A percentile compares a stretch with the other conserved stretches of the same genome.
phyloP scores from a whole-genome alignment of 106 monocot genomes.

The Iris macrosiphon region DNA sequence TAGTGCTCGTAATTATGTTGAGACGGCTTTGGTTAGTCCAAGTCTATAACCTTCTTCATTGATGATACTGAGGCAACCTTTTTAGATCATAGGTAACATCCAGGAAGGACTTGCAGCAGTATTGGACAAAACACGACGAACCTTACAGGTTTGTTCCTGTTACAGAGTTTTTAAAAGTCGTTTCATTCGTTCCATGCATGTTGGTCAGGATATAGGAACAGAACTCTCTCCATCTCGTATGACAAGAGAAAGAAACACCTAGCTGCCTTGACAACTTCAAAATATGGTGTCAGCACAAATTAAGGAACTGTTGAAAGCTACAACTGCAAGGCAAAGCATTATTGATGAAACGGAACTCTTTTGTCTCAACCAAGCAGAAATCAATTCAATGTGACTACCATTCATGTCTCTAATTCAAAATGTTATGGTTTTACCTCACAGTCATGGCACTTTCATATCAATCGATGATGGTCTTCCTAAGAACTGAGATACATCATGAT shows the following conservation, averaged over 20 bases:
- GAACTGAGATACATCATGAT: conserved; percentile 43
- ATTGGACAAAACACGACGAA: conserved; percentile 24
- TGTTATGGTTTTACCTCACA: not conserved
- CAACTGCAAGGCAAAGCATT: conserved; percentile 21
- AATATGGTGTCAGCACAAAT: conserved; percentile 32
- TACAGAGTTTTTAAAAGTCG: conserved; percentile 11
- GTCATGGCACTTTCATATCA: too few relatives aligned
- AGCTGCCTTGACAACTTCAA: conserved; percentile 35
- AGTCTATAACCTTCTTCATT: too few relatives aligned
- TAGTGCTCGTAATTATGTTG: too few relatives aligned
- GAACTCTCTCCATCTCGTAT: conserved; percentile 26
- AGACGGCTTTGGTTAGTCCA: too few relatives aligned
- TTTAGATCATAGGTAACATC: conserved; percentile 52
- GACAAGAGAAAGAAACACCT: conserved; percentile 42
- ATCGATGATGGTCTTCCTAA: conserved; percentile 54
- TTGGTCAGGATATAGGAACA: conserved; percentile 16
- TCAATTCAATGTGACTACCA: too few relatives aligned
- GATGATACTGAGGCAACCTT: too few relatives aligned
- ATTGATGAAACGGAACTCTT: conserved; percentile 55
- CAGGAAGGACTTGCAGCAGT: conserved; percentile 44
- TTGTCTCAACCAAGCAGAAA: conserved; percentile 18
- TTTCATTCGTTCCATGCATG: conserved; percentile 44
- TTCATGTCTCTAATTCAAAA: not conserved
- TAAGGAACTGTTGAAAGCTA: conserved; percentile 33
- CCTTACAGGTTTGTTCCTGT: conserved; percentile 35